Percentiles rank a stretch among this genome's conserved stretches.
phyloP scores from a whole-genome alignment of 2,329 filamentous ascomycete species.

The Trichoderma asperellum region DNA sequence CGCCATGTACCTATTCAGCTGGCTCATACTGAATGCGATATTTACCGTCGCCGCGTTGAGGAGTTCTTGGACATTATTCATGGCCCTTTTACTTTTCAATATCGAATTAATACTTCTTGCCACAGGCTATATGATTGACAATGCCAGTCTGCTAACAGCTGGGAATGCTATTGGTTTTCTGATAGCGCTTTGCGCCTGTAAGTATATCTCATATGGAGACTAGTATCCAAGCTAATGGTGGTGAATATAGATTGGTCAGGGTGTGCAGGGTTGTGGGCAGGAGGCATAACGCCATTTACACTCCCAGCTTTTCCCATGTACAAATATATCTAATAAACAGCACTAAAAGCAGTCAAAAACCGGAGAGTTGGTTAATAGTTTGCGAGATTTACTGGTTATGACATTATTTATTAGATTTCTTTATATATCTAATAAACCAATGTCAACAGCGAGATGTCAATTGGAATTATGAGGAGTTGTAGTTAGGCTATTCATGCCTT shows the following conservation, averaged over 20 bases:
- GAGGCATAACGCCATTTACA: background rate
- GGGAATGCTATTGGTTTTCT: background rate
- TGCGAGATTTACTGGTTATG: background rate
- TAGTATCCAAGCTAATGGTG: background rate
- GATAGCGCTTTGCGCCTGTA: background rate
- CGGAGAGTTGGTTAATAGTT: background rate
- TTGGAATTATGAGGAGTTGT: background rate
- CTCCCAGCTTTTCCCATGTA: background rate
- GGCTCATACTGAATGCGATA: background rate
- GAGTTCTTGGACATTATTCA: background rate
- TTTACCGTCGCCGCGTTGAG: background rate
- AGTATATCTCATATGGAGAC: background rate
- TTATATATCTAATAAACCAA: background rate
- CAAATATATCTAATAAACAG: background rate
- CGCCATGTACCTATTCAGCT: background rate
- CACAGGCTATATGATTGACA: background rate
- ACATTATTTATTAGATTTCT: background rate
- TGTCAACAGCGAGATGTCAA: background rate
- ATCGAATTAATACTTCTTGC: background rate
- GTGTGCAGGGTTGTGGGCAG: background rate
- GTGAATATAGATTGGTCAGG: background rate
- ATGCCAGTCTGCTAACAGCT: background rate
- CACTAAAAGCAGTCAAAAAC: background rate
- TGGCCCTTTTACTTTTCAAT: background rate
- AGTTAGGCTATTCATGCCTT: background rate